phyloP scores from a whole-genome alignment of 169 alveolate genomes.

The Eimeria praecox region DNA sequence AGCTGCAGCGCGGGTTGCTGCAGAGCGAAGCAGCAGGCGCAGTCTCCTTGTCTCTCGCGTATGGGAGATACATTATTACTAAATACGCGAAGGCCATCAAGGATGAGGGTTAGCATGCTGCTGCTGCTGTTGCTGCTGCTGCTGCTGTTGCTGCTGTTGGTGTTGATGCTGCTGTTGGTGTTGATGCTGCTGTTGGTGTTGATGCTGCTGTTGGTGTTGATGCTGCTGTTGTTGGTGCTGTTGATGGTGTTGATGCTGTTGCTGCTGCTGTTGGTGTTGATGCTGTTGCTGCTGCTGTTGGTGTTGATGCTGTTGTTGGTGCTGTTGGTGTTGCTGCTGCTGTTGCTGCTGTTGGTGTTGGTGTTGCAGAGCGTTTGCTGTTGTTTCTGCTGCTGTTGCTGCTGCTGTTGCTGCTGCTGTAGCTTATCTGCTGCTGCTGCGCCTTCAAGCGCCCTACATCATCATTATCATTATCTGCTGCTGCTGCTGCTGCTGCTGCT shows the following conservation, averaged over 20 bases:
- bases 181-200: slow-evolving; percentile 57
- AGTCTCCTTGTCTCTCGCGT: background rate
- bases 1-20: background rate
- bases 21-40: background rate
- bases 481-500: slow-evolving; percentile 57
- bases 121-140: slow-evolving; percentile 69
- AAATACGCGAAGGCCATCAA: background rate
- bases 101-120: slow-evolving; percentile 40
- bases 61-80: background rate
- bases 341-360: no score
- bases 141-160: no score
- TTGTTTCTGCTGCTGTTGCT: slow-evolving; percentile 60
- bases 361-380: no score
- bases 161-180: no score
- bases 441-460: no score
- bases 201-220: slow-evolving; percentile 48
- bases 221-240: no score
- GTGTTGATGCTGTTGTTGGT: background rate
- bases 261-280: no score
- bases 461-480: no score
- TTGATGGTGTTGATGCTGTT: no score
- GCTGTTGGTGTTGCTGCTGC: background rate
- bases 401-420: slow-evolving; percentile 39
- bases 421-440: slow-evolving; percentile 44
- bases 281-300: slow-evolving; percentile 56